These are phyloP conservation scores for Vitellaria paradoxa DNA, from an alignment of 179 eudicot genomes.

Conservation along the genomic window DNA sequence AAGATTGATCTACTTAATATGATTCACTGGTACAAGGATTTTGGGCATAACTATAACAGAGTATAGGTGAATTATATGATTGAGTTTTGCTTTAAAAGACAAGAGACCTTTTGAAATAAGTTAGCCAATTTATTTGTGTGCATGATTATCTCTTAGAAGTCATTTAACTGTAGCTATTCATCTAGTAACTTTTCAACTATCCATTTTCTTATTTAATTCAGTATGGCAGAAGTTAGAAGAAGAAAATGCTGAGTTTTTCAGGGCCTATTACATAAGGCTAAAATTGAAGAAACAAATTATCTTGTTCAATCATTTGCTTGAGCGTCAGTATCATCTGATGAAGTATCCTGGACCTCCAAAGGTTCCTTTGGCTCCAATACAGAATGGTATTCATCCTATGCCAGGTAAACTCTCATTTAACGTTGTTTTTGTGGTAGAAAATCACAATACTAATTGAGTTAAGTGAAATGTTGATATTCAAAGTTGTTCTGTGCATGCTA, in stretches of 20 bases:
- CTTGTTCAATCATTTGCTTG: conserved; percentile 87
- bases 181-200: neutral
- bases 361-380: conserved; percentile 87
- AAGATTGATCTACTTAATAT: no score
- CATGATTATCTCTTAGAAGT: neutral
- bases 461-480: neutral
- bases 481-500: neutral
- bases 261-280: conserved; percentile 93
- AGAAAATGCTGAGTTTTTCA: conserved; percentile 97
- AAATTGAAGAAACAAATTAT: conserved; percentile 95
- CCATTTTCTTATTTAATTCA: conserved; percentile 22
- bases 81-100: neutral
- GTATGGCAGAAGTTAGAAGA: conserved; percentile 99
- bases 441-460: neutral
- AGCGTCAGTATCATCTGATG: conserved; percentile 82
- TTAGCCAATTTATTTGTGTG: neutral
- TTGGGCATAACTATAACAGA: no score
- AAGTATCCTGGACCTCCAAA: conserved; percentile 82
- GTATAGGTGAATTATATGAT: neutral
- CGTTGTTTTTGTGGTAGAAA: neutral
- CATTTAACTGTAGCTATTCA: neutral
- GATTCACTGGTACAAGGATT: no score
- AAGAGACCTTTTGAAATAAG: neutral
- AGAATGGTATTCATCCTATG: conserved; percentile 91
- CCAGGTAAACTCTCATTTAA: conserved; percentile 53